Percentiles rank a stretch among this genome's conserved stretches.
phyloP scores from a whole-genome alignment of 345 rosid species.

The Euphorbia pulcherrima region DNA sequence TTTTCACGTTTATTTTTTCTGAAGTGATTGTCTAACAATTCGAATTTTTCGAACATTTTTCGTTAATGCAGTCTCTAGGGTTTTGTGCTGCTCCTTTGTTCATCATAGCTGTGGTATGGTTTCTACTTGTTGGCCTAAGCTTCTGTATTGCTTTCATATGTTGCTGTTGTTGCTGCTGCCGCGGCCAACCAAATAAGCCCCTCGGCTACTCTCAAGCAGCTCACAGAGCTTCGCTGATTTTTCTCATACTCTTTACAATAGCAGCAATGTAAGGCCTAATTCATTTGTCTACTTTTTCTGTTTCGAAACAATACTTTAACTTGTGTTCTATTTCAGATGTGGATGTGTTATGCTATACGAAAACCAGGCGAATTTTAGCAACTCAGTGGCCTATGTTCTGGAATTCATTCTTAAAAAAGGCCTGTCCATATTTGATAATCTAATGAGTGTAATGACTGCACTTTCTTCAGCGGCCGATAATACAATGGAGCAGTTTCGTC shows the following conservation, averaged over 20 bases:
- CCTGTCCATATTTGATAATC: slow-evolving; percentile 20
- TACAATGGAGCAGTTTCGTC: slow-evolving; percentile 23
- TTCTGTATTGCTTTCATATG: slow-evolving; percentile 32
- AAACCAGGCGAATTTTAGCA: slow-evolving; percentile 40
- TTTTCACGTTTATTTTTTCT: too few relatives aligned
- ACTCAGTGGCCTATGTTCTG: slow-evolving; percentile 27
- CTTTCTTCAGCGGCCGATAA: slow-evolving; percentile 38
- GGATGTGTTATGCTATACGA: slow-evolving; percentile 43
- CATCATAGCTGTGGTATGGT: slow-evolving; percentile 41
- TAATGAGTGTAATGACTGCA: slow-evolving; percentile 29
- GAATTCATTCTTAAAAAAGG: slow-evolving; percentile 38
- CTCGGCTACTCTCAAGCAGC: slow-evolving; percentile 37
- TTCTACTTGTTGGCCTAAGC: slow-evolving; percentile 39
- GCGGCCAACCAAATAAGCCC: slow-evolving; percentile 18
- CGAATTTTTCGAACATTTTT: neutral
- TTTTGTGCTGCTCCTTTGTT: slow-evolving; percentile 48
- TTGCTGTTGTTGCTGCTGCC: slow-evolving; percentile 37
- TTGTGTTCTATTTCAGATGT: slow-evolving; percentile 23
- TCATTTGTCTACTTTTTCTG: neutral
- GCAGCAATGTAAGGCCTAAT: slow-evolving; percentile 36
- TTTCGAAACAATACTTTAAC: neutral
- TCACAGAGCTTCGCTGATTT: slow-evolving; percentile 36
- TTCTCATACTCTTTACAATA: slow-evolving; percentile 46
- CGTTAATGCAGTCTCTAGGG: slow-evolving; percentile 45
- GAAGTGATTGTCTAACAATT: too few relatives aligned